Evolutionary conservation across 2,329 filamentous ascomycete genomes (phyloP).

Genomic region (Harringtonia lauricola): DNA sequence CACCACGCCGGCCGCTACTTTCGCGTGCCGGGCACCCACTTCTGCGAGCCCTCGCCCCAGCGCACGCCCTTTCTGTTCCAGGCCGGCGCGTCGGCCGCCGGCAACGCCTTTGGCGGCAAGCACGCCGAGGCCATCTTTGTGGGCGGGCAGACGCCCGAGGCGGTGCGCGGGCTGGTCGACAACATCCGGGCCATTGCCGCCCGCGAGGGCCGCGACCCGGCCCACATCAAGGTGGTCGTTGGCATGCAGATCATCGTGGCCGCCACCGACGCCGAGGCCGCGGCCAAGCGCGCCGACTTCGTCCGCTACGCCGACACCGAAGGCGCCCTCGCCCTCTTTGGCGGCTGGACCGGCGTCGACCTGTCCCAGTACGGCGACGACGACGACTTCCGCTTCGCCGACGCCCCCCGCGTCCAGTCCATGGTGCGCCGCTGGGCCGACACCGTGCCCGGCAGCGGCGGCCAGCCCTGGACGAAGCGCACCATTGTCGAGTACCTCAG

Average conservation of each 20-base stretch:
- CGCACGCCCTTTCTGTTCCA: constrained; percentile 14
- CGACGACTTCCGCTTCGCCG: constrained; percentile 25
- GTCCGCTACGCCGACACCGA: constrained; percentile 47
- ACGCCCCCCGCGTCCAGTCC: constrained; percentile 26
- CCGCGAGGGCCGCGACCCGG: constrained; percentile 10
- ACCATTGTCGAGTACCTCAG: constrained; percentile 47
- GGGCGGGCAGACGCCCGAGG: constrained; percentile 9
- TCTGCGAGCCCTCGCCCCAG: constrained; percentile 3
- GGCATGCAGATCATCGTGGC: constrained; percentile 13
- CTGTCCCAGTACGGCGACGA: constrained; percentile 27
- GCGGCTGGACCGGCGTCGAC: constrained; percentile 58
- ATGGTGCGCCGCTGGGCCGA: constrained; percentile 11
- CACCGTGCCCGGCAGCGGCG: constrained; percentile 4
- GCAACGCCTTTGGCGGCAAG: constrained; percentile 13
- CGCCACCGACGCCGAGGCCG: constrained; percentile 12
- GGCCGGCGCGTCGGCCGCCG: constrained; percentile 14
- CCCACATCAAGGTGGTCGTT: constrained; percentile 12
- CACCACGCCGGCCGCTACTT: constrained; percentile 8
- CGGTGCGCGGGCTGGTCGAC: constrained; percentile 7
- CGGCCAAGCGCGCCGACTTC: constrained; percentile 41
- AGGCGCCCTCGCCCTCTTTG: constrained; percentile 59
- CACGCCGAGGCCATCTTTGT: constrained; percentile 16
- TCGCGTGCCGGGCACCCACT: constrained; percentile 16
- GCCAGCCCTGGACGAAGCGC: constrained; percentile 58
- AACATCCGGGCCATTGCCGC: constrained; percentile 27